These are phyloP conservation scores for Austroboletus olivaceoglutinosus DNA, from an alignment of 1,284 basidiomycete species.

Conservation along the genomic window DNA sequence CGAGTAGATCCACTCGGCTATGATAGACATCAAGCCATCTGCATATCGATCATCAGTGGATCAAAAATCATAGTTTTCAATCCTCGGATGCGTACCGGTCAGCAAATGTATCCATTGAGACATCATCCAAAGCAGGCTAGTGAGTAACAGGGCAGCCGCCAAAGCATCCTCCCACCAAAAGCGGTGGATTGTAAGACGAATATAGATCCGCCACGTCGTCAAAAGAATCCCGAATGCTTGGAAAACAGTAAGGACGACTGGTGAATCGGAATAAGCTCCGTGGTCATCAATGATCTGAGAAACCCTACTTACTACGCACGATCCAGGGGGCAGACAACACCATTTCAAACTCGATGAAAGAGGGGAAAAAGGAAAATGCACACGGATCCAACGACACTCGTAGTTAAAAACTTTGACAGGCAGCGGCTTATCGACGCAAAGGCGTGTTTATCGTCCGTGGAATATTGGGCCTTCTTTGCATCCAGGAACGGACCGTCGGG, in stretches of 20 bases:
- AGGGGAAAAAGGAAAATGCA: background rate
- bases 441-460: too few species aligned
- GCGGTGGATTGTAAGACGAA: conserved; percentile 20
- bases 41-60: background rate
- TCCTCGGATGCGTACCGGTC: conserved; percentile 5
- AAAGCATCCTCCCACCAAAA: conserved; percentile 27
- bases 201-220: conserved; percentile 21
- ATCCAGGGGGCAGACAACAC: conserved; percentile 1
- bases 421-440: too few species aligned
- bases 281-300: background rate
- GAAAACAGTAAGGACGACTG: conserved; percentile 11
- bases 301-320: conserved; percentile 8
- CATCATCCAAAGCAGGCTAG: conserved; percentile 12
- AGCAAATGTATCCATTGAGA: conserved; percentile 11
- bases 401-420: too few species aligned
- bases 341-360: background rate
- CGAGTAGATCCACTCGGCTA: conserved; percentile 10
- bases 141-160: conserved; percentile 13
- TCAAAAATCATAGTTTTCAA: background rate
- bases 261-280: background rate
- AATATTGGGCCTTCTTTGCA: too few species aligned
- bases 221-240: conserved; percentile 17
- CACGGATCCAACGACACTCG: too few species aligned
- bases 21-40: conserved; percentile 10
- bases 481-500: too few species aligned